These are phyloP conservation scores for Claviceps capensis DNA, from an alignment of 2,329 filamentous ascomycete genomes.

Conservation along the genomic window DNA sequence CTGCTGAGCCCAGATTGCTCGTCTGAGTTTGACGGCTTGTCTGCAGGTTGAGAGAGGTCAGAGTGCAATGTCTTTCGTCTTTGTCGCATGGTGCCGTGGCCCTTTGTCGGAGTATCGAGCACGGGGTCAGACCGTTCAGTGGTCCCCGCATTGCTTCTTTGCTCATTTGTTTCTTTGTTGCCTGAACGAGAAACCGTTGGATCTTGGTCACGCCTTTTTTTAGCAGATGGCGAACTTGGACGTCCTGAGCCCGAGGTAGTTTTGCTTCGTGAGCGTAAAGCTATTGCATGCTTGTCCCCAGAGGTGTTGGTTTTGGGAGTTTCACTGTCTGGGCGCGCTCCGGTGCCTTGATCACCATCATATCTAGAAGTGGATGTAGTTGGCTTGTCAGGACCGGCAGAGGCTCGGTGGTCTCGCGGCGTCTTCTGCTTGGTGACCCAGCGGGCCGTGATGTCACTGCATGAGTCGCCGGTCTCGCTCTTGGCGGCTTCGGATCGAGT, in stretches of 20 bases:
- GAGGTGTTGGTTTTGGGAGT: slow-evolving; percentile 13
- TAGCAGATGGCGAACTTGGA: slow-evolving; percentile 11
- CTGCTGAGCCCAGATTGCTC: slow-evolving; percentile 15
- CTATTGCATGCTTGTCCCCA: slow-evolving; percentile 5
- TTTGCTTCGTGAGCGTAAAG: slow-evolving; percentile 15
- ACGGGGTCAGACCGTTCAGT: slow-evolving; percentile 24
- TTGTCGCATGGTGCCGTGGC: slow-evolving; percentile 15
- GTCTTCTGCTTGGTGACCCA: slow-evolving; percentile 4
- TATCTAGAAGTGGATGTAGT: background rate
- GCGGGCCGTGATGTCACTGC: slow-evolving; percentile 16
- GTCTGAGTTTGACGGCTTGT: slow-evolving; percentile 17
- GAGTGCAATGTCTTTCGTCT: slow-evolving; percentile 14
- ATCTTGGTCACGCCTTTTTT: slow-evolving; percentile 16
- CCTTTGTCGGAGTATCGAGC: slow-evolving; percentile 26
- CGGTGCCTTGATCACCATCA: slow-evolving; percentile 13
- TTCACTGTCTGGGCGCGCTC: slow-evolving; percentile 16
- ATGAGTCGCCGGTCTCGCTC: slow-evolving; percentile 15
- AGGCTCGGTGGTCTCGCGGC: slow-evolving; percentile 15
- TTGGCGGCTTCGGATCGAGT: slow-evolving; percentile 13
- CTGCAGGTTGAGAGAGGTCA: slow-evolving; percentile 11
- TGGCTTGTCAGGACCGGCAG: slow-evolving; percentile 8
- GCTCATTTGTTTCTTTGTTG: slow-evolving; percentile 5
- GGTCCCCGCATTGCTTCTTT: slow-evolving; percentile 16
- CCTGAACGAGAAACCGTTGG: slow-evolving; percentile 10
- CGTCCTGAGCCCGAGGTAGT: slow-evolving; percentile 13